A percentile compares a stretch with the other conserved stretches of the same genome.
Conservation (phyloP, 305 asterid species). For the Solanum aculeatissimum region DNA sequence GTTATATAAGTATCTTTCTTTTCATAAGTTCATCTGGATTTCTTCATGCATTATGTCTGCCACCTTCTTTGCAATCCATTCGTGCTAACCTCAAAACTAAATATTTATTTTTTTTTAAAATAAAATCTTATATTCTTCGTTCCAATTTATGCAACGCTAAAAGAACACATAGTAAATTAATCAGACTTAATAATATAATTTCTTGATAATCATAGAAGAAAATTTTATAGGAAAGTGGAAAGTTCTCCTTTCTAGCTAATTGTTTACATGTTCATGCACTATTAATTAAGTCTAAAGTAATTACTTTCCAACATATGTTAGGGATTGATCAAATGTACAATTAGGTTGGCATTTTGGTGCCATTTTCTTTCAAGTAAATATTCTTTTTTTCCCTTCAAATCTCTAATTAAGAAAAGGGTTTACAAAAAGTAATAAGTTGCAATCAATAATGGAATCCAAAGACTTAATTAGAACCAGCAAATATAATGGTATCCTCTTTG, state of each 20-base stretch:
- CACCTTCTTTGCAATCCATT: not conserved
- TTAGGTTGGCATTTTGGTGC: not conserved
- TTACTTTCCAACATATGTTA: not conserved
- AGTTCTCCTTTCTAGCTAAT: not conserved
- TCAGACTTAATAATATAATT: not conserved
- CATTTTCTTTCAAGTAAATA: not conserved
- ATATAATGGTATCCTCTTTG: not conserved
- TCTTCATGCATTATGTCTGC: not conserved
- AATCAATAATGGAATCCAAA: not conserved
- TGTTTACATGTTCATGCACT: not conserved
- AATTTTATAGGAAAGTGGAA: not conserved
- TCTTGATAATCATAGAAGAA: not conserved
- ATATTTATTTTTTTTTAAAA: not conserved
- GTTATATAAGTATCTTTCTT: not conserved
- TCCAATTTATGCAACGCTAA: not conserved
- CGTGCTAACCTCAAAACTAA: not conserved
- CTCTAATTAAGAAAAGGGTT: not conserved
- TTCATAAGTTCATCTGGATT: not conserved
- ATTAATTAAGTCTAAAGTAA: not conserved
- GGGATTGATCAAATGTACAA: not conserved
- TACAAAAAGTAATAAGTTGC: not conserved
- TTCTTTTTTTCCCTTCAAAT: not conserved
- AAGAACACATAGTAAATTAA: not conserved
- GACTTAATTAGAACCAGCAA: not conserved
- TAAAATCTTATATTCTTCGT: not conserved